These are phyloP conservation scores for Arthrocladium fulminans DNA, from an alignment of 2,329 filamentous ascomycete species.

Conservation along the genomic window DNA sequence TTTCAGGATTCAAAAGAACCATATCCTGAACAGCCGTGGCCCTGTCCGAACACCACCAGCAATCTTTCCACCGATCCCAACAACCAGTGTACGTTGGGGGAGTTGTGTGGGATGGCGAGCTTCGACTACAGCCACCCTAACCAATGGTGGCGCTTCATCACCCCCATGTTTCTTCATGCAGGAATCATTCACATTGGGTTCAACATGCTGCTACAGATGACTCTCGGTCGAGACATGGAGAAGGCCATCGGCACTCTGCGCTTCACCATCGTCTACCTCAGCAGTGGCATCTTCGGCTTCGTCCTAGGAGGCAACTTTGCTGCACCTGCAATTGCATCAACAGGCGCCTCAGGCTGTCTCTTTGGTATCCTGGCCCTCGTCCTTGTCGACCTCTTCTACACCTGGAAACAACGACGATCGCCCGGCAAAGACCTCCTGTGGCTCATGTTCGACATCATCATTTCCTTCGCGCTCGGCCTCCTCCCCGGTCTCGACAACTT, in stretches of 20 bases:
- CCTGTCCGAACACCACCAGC: slow-evolving; percentile 72
- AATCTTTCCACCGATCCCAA: slow-evolving; percentile 39
- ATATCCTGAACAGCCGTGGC: slow-evolving; percentile 42
- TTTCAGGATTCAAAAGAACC: slow-evolving; percentile 26
- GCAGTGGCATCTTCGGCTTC: slow-evolving; percentile 88
- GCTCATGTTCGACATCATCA: slow-evolving; percentile 72
- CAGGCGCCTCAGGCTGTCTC: slow-evolving; percentile 78
- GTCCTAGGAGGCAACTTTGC: slow-evolving; percentile 92
- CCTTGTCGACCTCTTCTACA: slow-evolving; percentile 84
- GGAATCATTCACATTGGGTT: slow-evolving; percentile 92
- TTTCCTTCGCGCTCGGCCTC: slow-evolving; percentile 86
- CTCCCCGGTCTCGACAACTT: slow-evolving; percentile 95
- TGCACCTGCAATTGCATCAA: slow-evolving; percentile 68
- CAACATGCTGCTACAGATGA: slow-evolving; percentile 86
- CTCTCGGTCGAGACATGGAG: slow-evolving; percentile 87
- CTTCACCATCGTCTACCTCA: slow-evolving; percentile 83
- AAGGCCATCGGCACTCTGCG: slow-evolving; percentile 77
- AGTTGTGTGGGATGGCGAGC: slow-evolving; percentile 76
- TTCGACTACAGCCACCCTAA: slow-evolving; percentile 68
- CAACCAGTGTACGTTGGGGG: slow-evolving; percentile 61
- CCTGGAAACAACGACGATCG: slow-evolving; percentile 68
- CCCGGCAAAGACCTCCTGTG: slow-evolving; percentile 81
- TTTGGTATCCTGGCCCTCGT: slow-evolving; percentile 88
- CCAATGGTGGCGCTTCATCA: slow-evolving; percentile 95
- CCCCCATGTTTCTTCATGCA: slow-evolving; percentile 90